Base-by-base conservation (phyloP, 1,284 basidiomycete species). In the Apiotrichum siamense region DNA sequence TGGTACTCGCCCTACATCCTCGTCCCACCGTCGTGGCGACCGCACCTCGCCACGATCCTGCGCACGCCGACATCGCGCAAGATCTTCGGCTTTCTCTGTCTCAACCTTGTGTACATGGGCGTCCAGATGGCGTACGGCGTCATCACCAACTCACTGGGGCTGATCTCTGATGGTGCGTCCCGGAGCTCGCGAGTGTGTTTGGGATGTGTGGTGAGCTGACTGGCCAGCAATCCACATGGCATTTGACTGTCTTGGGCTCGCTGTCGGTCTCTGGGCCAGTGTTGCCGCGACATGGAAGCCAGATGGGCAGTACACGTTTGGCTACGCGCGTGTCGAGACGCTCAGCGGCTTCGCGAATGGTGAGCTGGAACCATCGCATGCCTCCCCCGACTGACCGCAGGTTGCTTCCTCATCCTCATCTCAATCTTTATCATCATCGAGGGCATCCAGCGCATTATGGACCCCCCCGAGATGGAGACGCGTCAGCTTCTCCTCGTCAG, bases 171-270 rank as follows among this genome's bases (percentile, higher is more conserved):
- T 72, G 90, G 92, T 93, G 65, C 66, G 84, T 65, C 12, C 20
- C 4, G 12, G 31, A 17, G 17, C 23, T 37, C 29, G 24, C 27
- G 2, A 42, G 17, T 1, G 18, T 5, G 6, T 17, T 35, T 17
- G 44, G 47, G 31, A 53, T 40, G 6, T n/a, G n/a, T n/a, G n/a
- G n/a, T n/a, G n/a, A n/a, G n/a, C n/a, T n/a, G n/a, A n/a, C n/a
- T n/a, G n/a, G n/a, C 2, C 59, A 96, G 94, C 96, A 13, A 98
- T 99, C 45, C 96, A 99, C 70, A 98, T 98, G 96, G 89, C 93
- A 23, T 99, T 99, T 65, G 96, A 99, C 75, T 98, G 96, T 67
- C 85, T 97, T 77, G 94, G 94, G 2, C 91, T 98, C 50, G 94
- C 84, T 0, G 90, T 99, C 60, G 96, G 96, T 2, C 78, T 99